Evolutionary conservation across 2,329 filamentous ascomycete genomes (phyloP).

Genomic region (Cladosporium sp.): DNA sequence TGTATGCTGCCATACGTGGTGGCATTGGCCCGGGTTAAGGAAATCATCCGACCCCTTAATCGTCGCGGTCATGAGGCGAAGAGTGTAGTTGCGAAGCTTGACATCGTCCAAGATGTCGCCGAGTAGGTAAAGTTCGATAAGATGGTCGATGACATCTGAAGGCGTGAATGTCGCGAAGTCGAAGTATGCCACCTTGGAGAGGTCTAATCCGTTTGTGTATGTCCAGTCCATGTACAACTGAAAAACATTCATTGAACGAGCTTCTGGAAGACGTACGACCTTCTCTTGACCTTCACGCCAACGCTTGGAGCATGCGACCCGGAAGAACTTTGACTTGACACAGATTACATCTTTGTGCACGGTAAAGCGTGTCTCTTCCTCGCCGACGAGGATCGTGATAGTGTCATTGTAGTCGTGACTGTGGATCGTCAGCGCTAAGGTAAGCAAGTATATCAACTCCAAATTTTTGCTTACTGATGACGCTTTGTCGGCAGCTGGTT

Average conservation of each 20-base stretch:
- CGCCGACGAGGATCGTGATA: conserved; percentile 18
- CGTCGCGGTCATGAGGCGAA: not conserved
- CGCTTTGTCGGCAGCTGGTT: not conserved
- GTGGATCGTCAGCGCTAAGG: not conserved
- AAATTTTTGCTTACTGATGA: not conserved
- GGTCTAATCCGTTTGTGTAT: not conserved
- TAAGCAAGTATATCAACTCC: not conserved
- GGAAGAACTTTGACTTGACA: conserved; percentile 21
- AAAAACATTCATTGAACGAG: not conserved
- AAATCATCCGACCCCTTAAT: not conserved
- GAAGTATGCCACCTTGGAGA: not conserved
- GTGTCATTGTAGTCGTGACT: not conserved
- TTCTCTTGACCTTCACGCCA: conserved; percentile 20
- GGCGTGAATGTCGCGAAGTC: too few relatives aligned
- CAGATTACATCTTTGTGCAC: conserved; percentile 19
- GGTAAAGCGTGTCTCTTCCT: conserved; percentile 2
- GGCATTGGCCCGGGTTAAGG: not conserved
- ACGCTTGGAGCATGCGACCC: conserved; percentile 4
- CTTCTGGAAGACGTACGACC: conserved; percentile 18
- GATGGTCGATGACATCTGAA: not conserved
- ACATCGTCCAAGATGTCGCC: not conserved
- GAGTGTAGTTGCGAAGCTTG: not conserved
- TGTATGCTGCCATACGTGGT: not conserved
- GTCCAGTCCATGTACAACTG: conserved; percentile 6
- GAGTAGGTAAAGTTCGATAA: not conserved